phyloP scores from a whole-genome alignment of 495 filamentous ascomycete genomes.

The Chaetomidium leptoderma region DNA sequence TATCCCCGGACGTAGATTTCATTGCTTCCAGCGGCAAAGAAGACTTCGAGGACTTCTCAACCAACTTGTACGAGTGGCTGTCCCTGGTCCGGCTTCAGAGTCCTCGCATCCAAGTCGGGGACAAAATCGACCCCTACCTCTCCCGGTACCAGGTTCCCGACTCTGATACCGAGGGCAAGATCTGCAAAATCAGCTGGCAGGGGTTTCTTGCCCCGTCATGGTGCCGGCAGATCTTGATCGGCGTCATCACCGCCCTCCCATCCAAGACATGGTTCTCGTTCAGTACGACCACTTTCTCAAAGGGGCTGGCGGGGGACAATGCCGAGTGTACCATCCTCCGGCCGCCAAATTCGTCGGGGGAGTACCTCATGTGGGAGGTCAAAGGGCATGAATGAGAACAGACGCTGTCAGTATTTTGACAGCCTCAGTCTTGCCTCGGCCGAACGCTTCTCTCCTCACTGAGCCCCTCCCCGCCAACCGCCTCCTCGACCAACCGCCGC shows the following conservation, averaged over 20 bases:
- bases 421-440: constrained; percentile 51
- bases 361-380: constrained; percentile 55
- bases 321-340: constrained; percentile 47
- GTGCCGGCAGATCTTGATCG: constrained; percentile 39
- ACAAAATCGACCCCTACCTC: constrained; percentile 75
- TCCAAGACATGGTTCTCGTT: constrained; percentile 48
- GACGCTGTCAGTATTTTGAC: background rate
- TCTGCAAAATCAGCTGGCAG: constrained; percentile 52
- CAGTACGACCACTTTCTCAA: constrained; percentile 44
- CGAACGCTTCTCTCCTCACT: constrained; percentile 59
- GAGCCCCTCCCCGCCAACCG: constrained; percentile 52
- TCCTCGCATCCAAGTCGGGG: constrained; percentile 60
- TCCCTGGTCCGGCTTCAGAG: constrained; percentile 67
- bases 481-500: constrained; percentile 65
- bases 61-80: constrained; percentile 78
- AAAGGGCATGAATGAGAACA: constrained; percentile 39
- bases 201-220: constrained; percentile 49
- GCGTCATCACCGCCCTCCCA: constrained; percentile 39
- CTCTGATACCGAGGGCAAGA: constrained; percentile 27
- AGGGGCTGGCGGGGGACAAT: constrained; percentile 38
- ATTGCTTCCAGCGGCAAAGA: constrained; percentile 33
- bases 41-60: constrained; percentile 57
- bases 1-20: constrained; percentile 42
- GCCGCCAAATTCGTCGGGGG: constrained; percentile 40
- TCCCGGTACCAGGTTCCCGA: constrained; percentile 71